These are phyloP conservation scores for Nicotiana sylvestris DNA, from an alignment of 257 asterid species.

Conservation along the genomic window DNA sequence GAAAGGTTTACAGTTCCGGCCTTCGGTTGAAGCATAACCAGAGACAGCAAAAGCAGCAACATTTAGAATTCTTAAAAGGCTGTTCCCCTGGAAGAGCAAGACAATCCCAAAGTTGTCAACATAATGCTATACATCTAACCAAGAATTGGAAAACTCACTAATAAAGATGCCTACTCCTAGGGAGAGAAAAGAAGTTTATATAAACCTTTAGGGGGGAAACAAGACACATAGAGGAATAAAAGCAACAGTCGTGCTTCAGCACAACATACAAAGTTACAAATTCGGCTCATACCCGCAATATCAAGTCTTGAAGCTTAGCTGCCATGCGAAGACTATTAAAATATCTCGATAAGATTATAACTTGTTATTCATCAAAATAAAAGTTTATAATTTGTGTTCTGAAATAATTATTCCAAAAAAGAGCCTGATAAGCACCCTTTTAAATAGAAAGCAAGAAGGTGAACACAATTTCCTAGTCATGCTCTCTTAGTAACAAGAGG, in stretches of 20 bases:
- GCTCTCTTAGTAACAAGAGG: not conserved
- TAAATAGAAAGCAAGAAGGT: not conserved
- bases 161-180: not conserved
- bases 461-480: not conserved
- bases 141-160: not conserved
- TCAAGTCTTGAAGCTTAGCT: not conserved
- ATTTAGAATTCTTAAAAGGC: slow-evolving; percentile 68
- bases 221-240: not conserved
- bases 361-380: not conserved
- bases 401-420: not conserved
- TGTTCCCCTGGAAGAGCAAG: slow-evolving; percentile 60
- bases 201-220: not conserved
- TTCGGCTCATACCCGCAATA: not conserved
- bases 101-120: slow-evolving; percentile 4
- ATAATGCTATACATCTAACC: not conserved
- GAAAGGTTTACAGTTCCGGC: slow-evolving; percentile 91
- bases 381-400: not conserved
- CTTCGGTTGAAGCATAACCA: slow-evolving; percentile 94
- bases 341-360: not conserved
- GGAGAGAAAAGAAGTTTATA: not conserved
- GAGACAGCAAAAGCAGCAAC: slow-evolving; percentile 97
- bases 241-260: not conserved
- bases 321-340: not conserved
- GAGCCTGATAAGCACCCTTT: not conserved
- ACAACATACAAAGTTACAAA: not conserved